phyloP scores from a whole-genome alignment of 345 rosid genomes.

The Moricandia arvensis region DNA sequence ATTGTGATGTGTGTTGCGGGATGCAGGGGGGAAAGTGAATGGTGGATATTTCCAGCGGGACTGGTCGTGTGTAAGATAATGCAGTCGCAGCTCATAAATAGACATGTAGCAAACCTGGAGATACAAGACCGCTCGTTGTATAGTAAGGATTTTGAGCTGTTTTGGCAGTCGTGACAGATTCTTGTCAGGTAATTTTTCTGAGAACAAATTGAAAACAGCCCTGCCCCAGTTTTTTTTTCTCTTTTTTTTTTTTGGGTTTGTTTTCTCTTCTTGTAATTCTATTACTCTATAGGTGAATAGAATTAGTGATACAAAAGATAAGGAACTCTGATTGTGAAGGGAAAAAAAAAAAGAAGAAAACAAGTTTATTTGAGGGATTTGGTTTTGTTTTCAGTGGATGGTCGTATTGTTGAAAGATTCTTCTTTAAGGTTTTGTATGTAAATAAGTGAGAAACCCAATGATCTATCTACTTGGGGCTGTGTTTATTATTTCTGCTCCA shows the following conservation, averaged over 20 bases:
- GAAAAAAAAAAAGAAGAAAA: background rate
- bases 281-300: constrained; percentile 36
- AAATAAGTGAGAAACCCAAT: background rate
- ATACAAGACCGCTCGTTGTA: constrained; percentile 98
- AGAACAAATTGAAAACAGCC: constrained; percentile 11
- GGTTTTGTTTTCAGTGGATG: background rate
- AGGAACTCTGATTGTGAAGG: constrained; percentile 22
- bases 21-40: constrained; percentile 97
- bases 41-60: constrained; percentile 98
- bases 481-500: background rate
- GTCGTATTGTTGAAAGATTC: background rate
- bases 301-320: constrained; percentile 31
- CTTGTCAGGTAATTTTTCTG: constrained; percentile 24
- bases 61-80: constrained; percentile 82
- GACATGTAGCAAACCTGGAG: constrained; percentile 97
- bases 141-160: constrained; percentile 77
- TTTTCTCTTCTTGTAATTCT: constrained; percentile 31
- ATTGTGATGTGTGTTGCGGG: constrained; percentile 11
- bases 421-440: background rate
- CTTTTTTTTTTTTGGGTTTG: background rate
- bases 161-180: constrained; percentile 87
- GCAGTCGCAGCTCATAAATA: constrained; percentile 89
- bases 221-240: background rate
- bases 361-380: constrained; percentile 13
- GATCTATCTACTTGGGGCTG: background rate